Evolutionary conservation across 169 alveolate species (phyloP).

Genomic region (Babesia ovis): DNA sequence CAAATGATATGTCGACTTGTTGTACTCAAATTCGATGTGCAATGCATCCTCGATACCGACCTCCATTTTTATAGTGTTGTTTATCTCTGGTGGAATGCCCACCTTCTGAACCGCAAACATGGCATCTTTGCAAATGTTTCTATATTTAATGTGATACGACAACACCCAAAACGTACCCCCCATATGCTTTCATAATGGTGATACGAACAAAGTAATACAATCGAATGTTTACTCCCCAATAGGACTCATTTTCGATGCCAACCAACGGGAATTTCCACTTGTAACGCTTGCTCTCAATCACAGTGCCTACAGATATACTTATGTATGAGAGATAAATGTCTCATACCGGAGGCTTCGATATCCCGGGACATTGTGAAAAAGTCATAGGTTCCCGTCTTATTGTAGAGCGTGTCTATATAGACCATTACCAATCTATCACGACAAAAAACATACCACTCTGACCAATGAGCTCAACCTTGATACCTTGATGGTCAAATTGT

Average conservation of each 20-base stretch:
- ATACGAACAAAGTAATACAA: slow-evolving; percentile 90
- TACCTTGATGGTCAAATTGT: slow-evolving; percentile 97
- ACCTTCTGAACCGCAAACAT: slow-evolving; percentile 94
- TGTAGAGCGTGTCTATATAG: slow-evolving; percentile 85
- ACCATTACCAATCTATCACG: background rate
- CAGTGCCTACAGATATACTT: slow-evolving; percentile 50
- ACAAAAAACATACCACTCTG: slow-evolving; percentile 84
- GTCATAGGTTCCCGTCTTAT: slow-evolving; percentile 88
- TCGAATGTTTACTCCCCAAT: slow-evolving; percentile 93
- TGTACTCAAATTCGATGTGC: slow-evolving; percentile 93
- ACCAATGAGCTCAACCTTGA: slow-evolving; percentile 95
- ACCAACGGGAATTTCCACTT: slow-evolving; percentile 93
- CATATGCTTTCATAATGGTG: slow-evolving; percentile 90
- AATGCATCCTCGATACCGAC: slow-evolving; percentile 99
- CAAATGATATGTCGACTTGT: slow-evolving; percentile 92
- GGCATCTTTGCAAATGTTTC: slow-evolving; percentile 91
- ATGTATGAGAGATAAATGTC: slow-evolving; percentile 46
- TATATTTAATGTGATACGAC: background rate
- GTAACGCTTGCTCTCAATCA: slow-evolving; percentile 88
- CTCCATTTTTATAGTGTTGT: slow-evolving; percentile 94
- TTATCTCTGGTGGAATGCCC: slow-evolving; percentile 85
- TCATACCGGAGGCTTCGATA: slow-evolving; percentile 95
- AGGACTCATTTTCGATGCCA: slow-evolving; percentile 97
- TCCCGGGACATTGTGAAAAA: slow-evolving; percentile 94
- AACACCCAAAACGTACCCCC: slow-evolving; percentile 67